Percentiles rank a stretch among this genome's conserved stretches.
These are phyloP conservation scores for Pseudozyma hubeiensis DNA, from an alignment of 1,284 basidiomycete genomes.

Conservation along the genomic window DNA sequence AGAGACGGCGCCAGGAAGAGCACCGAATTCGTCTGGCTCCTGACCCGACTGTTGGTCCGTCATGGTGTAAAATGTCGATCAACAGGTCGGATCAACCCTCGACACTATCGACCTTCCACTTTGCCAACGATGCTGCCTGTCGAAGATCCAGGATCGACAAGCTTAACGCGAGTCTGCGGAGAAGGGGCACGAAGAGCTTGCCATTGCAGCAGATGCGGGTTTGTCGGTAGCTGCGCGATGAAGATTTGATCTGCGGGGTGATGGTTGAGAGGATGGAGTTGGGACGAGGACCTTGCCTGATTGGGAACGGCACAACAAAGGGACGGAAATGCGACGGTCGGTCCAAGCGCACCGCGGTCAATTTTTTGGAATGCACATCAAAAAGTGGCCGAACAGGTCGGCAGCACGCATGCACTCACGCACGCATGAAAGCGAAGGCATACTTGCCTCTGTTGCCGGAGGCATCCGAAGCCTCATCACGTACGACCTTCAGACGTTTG, in stretches of 20 bases:
- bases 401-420: neutral
- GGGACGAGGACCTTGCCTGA: neutral
- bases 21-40: slow-evolving; percentile 49
- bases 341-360: slow-evolving; percentile 1
- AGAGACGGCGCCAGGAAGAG: slow-evolving; percentile 43
- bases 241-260: neutral
- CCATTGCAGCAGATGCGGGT: neutral
- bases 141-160: neutral
- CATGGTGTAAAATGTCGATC: slow-evolving; percentile 10
- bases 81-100: neutral
- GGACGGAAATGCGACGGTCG: neutral
- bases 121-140: neutral
- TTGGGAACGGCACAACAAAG: neutral
- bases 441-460: neutral
- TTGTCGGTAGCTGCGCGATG: neutral
- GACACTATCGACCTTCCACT: neutral
- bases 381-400: neutral
- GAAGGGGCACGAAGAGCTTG: neutral
- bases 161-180: neutral
- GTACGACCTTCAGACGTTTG: neutral
- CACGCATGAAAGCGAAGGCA: neutral
- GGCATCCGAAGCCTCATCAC: neutral
- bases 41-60: slow-evolving; percentile 23
- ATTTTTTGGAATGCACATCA: neutral
- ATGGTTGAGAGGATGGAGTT: neutral